phyloP scores from a whole-genome alignment of 2,329 filamentous ascomycete species.

The Colletotrichum gloeosporioides region DNA sequence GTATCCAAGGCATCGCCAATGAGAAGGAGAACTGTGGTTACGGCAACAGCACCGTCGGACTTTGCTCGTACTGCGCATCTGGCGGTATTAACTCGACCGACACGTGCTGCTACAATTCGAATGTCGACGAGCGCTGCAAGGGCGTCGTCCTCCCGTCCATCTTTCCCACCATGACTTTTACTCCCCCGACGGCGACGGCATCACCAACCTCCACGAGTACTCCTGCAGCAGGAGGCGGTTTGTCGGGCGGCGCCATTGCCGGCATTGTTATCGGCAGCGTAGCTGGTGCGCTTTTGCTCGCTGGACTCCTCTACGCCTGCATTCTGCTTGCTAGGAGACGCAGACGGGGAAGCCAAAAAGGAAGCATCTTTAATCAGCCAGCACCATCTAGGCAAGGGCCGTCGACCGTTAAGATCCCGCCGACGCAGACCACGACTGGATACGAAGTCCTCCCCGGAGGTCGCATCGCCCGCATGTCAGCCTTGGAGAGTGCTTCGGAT shows the following conservation, averaged over 20 bases:
- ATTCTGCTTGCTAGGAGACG: conserved; percentile 55
- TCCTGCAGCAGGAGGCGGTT: conserved; percentile 37
- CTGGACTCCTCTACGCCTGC: conserved; percentile 72
- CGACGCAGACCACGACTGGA: conserved; percentile 43
- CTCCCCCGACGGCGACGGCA: conserved; percentile 50
- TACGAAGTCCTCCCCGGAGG: conserved; percentile 84
- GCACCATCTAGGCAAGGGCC: conserved; percentile 68
- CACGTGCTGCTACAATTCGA: conserved; percentile 87
- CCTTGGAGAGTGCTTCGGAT: conserved; percentile 78
- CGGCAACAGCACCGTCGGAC: conserved; percentile 70
- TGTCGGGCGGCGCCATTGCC: conserved; percentile 89
- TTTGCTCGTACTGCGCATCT: conserved; percentile 86
- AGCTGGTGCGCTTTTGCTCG: conserved; percentile 72
- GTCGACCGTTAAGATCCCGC: conserved; percentile 42
- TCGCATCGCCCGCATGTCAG: conserved; percentile 94
- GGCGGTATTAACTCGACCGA: conserved; percentile 92
- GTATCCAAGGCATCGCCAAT: conserved; percentile 79
- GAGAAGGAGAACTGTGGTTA: conserved; percentile 90
- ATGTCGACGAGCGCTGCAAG: conserved; percentile 75
- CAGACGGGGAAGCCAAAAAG: conserved; percentile 65
- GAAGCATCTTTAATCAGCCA: conserved; percentile 88
- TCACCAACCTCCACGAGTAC: conserved; percentile 38
- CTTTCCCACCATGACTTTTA: conserved; percentile 69
- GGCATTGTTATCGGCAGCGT: conserved; percentile 87
- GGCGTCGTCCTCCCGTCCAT: conserved; percentile 81